Evolutionary conservation across 2,329 filamentous ascomycete species (phyloP).

Genomic region (Ustilaginoidea virens): DNA sequence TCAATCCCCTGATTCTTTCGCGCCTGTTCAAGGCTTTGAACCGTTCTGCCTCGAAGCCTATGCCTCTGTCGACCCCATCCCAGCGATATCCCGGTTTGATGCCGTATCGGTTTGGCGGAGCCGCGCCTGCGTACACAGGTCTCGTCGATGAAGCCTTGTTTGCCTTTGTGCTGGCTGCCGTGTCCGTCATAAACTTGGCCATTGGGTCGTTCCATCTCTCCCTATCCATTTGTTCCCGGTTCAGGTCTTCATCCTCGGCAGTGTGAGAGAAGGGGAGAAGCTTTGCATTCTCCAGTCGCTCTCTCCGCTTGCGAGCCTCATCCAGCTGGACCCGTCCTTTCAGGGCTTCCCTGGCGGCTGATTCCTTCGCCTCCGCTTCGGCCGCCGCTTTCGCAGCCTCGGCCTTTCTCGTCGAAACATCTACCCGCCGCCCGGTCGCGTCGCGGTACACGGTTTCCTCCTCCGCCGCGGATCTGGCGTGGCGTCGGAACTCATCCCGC

Average conservation of each 20-base stretch:
- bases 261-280: conserved; percentile 65
- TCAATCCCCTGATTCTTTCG: conserved; percentile 60
- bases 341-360: conserved; percentile 50
- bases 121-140: conserved; percentile 66
- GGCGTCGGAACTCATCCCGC: conserved; percentile 30
- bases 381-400: conserved; percentile 53
- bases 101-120: conserved; percentile 82
- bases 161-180: conserved; percentile 18
- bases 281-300: conserved; percentile 64
- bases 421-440: conserved; percentile 85
- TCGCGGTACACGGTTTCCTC: conserved; percentile 90
- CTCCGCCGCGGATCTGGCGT: conserved; percentile 28
- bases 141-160: conserved; percentile 22
- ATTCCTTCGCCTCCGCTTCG: conserved; percentile 60
- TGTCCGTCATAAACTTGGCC: conserved; percentile 53
- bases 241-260: conserved; percentile 77
- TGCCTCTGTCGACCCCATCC: conserved; percentile 92
- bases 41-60: conserved; percentile 84
- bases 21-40: conserved; percentile 75
- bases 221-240: conserved; percentile 61
- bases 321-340: conserved; percentile 75
- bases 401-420: conserved; percentile 78
- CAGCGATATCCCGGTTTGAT: conserved; percentile 86
- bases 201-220: conserved; percentile 92
- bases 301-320: conserved; percentile 46